Conservation (phyloP, 345 rosid genomes). For the Cardamine chenopodiifolia region DNA sequence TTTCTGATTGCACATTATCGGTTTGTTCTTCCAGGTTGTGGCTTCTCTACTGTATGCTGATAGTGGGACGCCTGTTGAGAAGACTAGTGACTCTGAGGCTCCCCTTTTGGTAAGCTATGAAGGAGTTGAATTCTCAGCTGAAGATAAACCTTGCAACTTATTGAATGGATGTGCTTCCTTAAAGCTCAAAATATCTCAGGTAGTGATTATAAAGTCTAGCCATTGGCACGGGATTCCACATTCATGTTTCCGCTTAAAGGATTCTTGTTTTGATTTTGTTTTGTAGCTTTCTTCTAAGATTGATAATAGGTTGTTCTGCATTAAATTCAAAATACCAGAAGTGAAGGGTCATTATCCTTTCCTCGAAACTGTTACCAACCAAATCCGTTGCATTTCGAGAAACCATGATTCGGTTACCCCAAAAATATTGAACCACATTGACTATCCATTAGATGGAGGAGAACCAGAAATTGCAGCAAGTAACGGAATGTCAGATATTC, state of each 20-base stretch:
- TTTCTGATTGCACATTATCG: conserved; percentile 4
- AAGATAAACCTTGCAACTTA: conserved; percentile 61
- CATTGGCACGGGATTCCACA: background rate
- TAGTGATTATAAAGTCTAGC: conserved; percentile 23
- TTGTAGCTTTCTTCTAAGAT: conserved; percentile 81
- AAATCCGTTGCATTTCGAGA: conserved; percentile 72
- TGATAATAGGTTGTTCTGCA: conserved; percentile 70
- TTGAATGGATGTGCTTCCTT: conserved; percentile 75
- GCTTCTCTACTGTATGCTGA: conserved; percentile 82
- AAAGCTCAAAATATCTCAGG: conserved; percentile 86
- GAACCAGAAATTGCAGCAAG: conserved; percentile 30
- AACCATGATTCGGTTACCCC: conserved; percentile 49
- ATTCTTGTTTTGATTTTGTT: conserved; percentile 18
- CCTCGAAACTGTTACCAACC: conserved; percentile 63
- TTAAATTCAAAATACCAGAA: conserved; percentile 60
- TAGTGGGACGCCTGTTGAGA: conserved; percentile 65
- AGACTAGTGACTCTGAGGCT: conserved; percentile 64
- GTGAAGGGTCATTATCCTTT: conserved; percentile 58
- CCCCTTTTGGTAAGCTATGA: conserved; percentile 75
- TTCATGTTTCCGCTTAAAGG: background rate
- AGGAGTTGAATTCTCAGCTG: conserved; percentile 73
- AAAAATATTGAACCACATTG: conserved; percentile 51
- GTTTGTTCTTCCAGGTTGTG: conserved; percentile 50
- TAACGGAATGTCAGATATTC: conserved; percentile 46
- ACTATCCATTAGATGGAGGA: conserved; percentile 29